Evolutionary conservation across 2,329 filamentous ascomycete genomes (phyloP), one percentile per base, ranked within the genome.

Genomic region (Botrytis byssoidea): DNA sequence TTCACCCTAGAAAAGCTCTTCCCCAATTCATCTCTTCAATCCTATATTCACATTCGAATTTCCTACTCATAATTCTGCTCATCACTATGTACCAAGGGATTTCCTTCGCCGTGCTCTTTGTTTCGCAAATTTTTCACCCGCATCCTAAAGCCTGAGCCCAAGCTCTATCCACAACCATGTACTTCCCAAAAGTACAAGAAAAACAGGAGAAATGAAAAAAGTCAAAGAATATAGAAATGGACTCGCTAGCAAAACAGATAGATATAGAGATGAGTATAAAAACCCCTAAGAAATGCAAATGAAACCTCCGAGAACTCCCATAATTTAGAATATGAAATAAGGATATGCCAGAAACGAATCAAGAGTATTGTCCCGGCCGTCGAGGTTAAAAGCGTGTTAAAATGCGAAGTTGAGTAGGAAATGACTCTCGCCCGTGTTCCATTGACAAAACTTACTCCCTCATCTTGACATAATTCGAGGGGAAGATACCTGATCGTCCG

Each of bases 401-500:
- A 3, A 57, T n/a, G 29, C 4, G 22, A 14, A 46, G 55, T 37
- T 5, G 25, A 35, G 35, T 37, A 42, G 60, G 25, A 4, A 35
- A 25, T 40, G n/a, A 25, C 32, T 55, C n/a, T 29, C n/a, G 22
- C 3, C 3, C 16, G 37, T 40, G 16, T 16, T 68, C 12, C 3
- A 20, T 25, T 5, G 37, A 29, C 14, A 29, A 25, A 18, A 3
- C 74, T 55, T 79, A 88, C 78, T 88, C 85, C 82, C 84, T 88
- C 88, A 91, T 89, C 81, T 91, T 90, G 77, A 92, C 90, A 76
- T 92, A 92, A 81, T 91, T 91, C 82, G 93, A 96, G 0, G 96
- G 96, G 83, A 99, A 99, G 77, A 98, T 97, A 55, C 96, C 96
- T 72, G 95, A 93, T 78, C 90, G 88, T 77, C 90, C 88, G 44